phyloP scores from a whole-genome alignment of 2,329 filamentous ascomycete species.

The Teratosphaeriaceae sp. region DNA sequence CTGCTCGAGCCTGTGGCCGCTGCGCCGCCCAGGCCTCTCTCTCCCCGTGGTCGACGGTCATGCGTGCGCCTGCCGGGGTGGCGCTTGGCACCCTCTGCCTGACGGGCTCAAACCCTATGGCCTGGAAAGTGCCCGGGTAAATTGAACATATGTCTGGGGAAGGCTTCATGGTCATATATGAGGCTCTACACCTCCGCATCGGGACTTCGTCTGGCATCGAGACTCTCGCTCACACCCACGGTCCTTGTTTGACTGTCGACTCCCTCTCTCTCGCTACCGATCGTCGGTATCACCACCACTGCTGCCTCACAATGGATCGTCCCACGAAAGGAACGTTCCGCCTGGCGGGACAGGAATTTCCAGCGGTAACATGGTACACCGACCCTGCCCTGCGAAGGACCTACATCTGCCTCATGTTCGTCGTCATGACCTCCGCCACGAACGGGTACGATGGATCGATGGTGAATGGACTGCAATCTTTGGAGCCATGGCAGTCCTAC shows the following conservation, averaged over 20 bases:
- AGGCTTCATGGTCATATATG: neutral
- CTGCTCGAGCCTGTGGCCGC: no score
- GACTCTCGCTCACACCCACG: no score
- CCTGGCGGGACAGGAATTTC: slow-evolving; percentile 25
- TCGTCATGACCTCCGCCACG: slow-evolving; percentile 32
- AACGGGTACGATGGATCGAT: slow-evolving; percentile 46
- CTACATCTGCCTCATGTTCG: slow-evolving; percentile 29
- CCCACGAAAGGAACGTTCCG: slow-evolving; percentile 27
- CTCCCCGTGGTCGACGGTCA: no score
- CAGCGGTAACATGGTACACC: slow-evolving; percentile 29
- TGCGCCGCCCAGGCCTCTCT: no score
- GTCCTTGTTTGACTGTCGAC: no score
- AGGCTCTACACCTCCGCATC: neutral
- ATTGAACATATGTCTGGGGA: no score
- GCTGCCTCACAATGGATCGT: slow-evolving; percentile 25
- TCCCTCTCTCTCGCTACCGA: neutral
- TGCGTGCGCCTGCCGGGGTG: no score
- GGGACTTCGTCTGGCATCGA: no score
- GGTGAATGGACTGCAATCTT: slow-evolving; percentile 45
- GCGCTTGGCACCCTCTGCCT: no score
- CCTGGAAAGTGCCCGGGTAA: no score
- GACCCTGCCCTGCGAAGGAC: slow-evolving; percentile 21
- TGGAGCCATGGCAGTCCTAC: slow-evolving; percentile 34
- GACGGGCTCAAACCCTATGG: no score
- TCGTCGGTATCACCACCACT: neutral